Evolutionary conservation across 2,329 filamentous ascomycete species (phyloP), one percentile per base, ranked within the genome.

Genomic region (Stachybotrys echinatus): DNA sequence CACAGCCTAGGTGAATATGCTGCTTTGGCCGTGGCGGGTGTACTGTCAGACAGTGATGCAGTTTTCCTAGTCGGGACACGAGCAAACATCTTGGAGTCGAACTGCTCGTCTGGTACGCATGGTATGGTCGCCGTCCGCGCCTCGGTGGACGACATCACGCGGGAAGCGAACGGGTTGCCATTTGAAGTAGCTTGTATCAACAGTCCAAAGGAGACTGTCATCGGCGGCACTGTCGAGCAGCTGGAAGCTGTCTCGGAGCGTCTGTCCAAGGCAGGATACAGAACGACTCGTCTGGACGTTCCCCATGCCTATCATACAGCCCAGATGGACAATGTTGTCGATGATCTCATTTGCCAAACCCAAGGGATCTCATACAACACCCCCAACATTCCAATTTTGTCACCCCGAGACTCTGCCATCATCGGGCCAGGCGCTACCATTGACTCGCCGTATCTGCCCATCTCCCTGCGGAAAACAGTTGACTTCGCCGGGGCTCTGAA

Each of bases 1-100:
- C 74, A 75, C 55, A 83, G 77, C 54, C 68, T 86, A 18, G 81
- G 81, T 43, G 81, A 85, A 61, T 84, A 83, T 59, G 81, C 81
- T 21, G 83, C 81, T n/a, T 68, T 85, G 2, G 71, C 81, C 55
- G 73, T 79, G 34, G 78, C 80, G 47, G 81, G 79, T 50, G 79
- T 84, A 23, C 69, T 85, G 23, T 81, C 78, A 5, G 75, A 74
- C 37, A 73, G 72, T 54, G 83, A 86, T 61, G 76, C 81, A 59
- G 72, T 89, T 23, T 79, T 76, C 45, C 68, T 88, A 1, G 81
- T 86, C 37, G 83, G 83, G 18, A 58, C 67, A 42, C 73, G 84
- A 53, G 82, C 83, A 6, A 63, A 73, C 58, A 64, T 84, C 23
- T 69, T 85, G 6, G 73, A 78, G 49, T 64, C 74, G 39, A 70